Evolutionary conservation across 1,139 yeast genomes (phyloP), one percentile per base, ranked within the genome.

Genomic region (Nadsonia commutata): DNA sequence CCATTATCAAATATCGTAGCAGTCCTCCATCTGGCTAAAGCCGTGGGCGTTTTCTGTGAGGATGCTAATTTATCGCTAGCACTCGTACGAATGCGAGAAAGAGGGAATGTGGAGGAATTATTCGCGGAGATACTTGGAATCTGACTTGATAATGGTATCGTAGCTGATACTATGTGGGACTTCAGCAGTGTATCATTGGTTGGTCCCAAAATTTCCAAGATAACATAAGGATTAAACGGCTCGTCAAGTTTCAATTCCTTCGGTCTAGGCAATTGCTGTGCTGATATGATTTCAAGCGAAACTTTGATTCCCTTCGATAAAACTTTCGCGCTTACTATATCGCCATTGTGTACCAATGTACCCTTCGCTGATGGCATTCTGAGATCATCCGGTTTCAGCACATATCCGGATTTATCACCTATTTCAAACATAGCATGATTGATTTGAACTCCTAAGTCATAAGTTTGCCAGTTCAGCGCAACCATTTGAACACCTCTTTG

Each of bases 391-490:
- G 97, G 95, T 54, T 90, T 90, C 45, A 83, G 63, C 3, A 81
- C 76, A 57, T 83, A 93, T 0, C 98, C 98, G 1, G 72, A 66
- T 31, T 67, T 70, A 18, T 70, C 65, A 1, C 73, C 72, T 3
- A 70, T 65, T 40, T 74, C 64, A 59, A 90, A 90, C 68, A 88
- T 66, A 0, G 96, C 84, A 52, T 82, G 83, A 58, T 86, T 88
- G n/a, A 90, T 56, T 55, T 85, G 95, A 57, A 86, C 90, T 0
- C 96, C 96, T 19, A 76, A 50, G 56, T 90, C 98, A 58, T 76
- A 80, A 0, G 94, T 81, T 60, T 90, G 98, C 97, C 97, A 93
- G 56, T 90, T 90, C 1, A 95, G 78, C 0, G 98, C 97, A 2
- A 84, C 97, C 86, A 93, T 75, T 56, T 90, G 98, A 3, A 73